Conservation (phyloP, 495 filamentous ascomycete species). For the Penicillium nucicola region DNA sequence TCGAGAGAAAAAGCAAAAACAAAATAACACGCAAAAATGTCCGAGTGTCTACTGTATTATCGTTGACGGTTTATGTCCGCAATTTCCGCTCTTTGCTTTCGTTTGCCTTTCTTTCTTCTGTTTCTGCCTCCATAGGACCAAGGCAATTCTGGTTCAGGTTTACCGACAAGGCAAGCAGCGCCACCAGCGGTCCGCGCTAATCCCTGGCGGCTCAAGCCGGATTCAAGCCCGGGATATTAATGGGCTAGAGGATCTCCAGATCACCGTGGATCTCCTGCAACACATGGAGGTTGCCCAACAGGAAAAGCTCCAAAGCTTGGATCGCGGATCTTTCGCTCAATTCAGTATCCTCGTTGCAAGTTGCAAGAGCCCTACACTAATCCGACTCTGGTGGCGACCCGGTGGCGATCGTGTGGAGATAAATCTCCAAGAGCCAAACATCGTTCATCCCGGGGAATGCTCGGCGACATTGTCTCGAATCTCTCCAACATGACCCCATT, state of each 20-base stretch:
- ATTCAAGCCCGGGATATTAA: not conserved
- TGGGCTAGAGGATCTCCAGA: conserved; percentile 12
- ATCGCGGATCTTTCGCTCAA: not conserved
- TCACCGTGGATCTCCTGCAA: conserved; percentile 15
- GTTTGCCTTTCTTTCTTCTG: no score
- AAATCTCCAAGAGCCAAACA: not conserved
- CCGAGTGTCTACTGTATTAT: not conserved
- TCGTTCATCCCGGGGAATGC: not conserved
- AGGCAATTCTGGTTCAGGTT: not conserved
- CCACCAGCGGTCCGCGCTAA: not conserved
- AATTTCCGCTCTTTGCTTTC: no score
- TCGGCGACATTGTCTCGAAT: not conserved
- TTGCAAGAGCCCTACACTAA: not conserved
- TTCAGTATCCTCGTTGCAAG: not conserved
- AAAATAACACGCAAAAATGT: not conserved
- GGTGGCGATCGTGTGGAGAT: not conserved
- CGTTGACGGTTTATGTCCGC: no score
- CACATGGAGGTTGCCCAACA: conserved; percentile 7
- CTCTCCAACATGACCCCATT: not conserved
- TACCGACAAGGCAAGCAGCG: not conserved
- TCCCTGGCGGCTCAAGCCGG: not conserved
- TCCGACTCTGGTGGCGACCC: not conserved
- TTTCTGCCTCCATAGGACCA: no score
- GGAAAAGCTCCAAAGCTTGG: not conserved
- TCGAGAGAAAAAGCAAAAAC: not conserved